Evolutionary conservation across 129 eudicot genomes (phyloP), one percentile per base, ranked within the genome.

Genomic region (Ambrosia artemisiifolia): DNA sequence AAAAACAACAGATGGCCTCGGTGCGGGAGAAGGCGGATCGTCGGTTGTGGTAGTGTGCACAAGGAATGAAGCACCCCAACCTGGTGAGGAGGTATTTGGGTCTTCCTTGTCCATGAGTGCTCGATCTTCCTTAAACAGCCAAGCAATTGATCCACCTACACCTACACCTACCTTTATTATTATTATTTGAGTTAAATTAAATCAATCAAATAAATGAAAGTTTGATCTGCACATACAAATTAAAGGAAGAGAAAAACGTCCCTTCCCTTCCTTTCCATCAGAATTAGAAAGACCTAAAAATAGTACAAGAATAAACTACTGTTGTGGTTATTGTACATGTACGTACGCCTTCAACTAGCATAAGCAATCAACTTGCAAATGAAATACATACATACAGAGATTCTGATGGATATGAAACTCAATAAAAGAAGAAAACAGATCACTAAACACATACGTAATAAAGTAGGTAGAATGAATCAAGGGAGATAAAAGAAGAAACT

Each of bases 1-100:
- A 60, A 83, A 87, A 19, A 94, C 92, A 43, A 86, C 96, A 0
- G 98, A 86, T 30, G 97, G 95, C 16, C 97, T 83, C 64, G 97
- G 81, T 70, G 99, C 85, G 63, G 86, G 86, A 75, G 86, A 82
- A 75, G 90, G 90, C 8, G 90, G 89, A 11, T 84, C 92, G 74
- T 84, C 80, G 11, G 94, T 82, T 35, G 83, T 91, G 79, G 87
- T 92, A 75, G 88, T 82, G 66, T 85, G 94, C 83, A 85, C 78
- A 47, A 88, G 79, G 43, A 88, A 85, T 28, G 98, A 87, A 67
- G 96, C 81, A 62, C 89, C 79, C 99, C 99, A 90, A 54, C 91
- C 75, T 20, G 88, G 80, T 24, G 28, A 24, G 81, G 28, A 24
- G 81, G 86, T 88, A 70, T 81, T 89, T 12, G 85, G 53, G 28